Base-by-base conservation (phyloP, 2,329 filamentous ascomycete species). In the Blastomyces parvus region DNA sequence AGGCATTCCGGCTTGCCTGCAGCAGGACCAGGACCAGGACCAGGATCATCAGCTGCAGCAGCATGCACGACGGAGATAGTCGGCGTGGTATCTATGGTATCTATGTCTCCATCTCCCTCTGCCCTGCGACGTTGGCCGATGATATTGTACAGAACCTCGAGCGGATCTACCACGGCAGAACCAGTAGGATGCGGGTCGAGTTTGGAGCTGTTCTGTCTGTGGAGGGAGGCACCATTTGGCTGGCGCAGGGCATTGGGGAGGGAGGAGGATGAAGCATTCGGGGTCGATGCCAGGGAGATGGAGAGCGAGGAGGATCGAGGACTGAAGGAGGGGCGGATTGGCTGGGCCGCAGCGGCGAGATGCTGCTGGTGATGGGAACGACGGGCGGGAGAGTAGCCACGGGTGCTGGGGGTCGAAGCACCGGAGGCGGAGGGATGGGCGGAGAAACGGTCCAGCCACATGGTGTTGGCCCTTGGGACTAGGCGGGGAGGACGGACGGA, bases 371-470 rank as follows among this genome's bases (percentile, higher is more conserved):
- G 85, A 72, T 83, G 86, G 14, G 87, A 85, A 60, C 84, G 84
- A 50, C 85, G 83, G 36, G 86, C 82, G 58, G 90, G 88, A 66
- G 90, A 91, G 72, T 86, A 88, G 59, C 87, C 80, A 73, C 90
- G 86, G 73, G 30, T 27, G 64, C 82, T 81, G 65, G 86, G 79
- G 71, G 85, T 81, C 62, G 86, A 84, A 64, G 85, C 85, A 66
- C 84, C 82, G 63, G 84, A 81, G 76, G 85, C 79, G 74, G 84
- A 86, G 63, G 86, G 83, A 75, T 88, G 87, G 70, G 83, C 86
- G 67, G 88, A 87, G 68, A 96, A 86, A 74, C 91, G 88, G 79
- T 96, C 91, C 73, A 95, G 86, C 91, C 91, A 96, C 90, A 96
- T 96, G 59, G 63, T 76, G 59, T 2, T 30, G 30, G n/a, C n/a